Conservation (phyloP, 2,329 filamentous ascomycete species). For the Aspergillus quadricinctus region DNA sequence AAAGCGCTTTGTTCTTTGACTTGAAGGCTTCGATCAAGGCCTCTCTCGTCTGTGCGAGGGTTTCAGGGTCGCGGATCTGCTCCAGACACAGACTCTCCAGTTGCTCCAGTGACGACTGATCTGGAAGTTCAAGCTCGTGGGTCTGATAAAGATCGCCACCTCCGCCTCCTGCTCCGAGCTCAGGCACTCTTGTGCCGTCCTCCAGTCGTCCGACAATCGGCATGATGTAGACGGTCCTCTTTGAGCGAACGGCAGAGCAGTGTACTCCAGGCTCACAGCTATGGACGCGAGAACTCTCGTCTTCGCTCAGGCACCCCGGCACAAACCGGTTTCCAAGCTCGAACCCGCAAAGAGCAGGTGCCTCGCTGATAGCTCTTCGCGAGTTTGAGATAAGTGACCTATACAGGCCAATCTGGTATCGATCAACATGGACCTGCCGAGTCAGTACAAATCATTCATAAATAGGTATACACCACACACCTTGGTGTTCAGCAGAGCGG, state of each 20-base stretch:
- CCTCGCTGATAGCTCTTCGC: conserved; percentile 51
- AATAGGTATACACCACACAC: conserved; percentile 34
- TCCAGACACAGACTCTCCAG: conserved; percentile 51
- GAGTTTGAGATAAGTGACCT: conserved; percentile 51
- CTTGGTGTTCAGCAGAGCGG: conserved; percentile 62
- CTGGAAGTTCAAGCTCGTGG: conserved; percentile 60
- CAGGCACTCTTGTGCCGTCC: conserved; percentile 61
- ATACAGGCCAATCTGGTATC: conserved; percentile 74
- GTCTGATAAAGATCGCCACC: conserved; percentile 67
- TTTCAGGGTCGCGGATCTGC: conserved; percentile 28
- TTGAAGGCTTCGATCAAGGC: conserved; percentile 29
- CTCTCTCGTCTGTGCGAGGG: conserved; percentile 25
- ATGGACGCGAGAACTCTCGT: conserved; percentile 65
- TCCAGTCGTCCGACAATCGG: conserved; percentile 65
- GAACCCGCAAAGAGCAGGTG: conserved; percentile 67
- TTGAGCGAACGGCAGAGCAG: conserved; percentile 42
- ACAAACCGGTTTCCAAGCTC: conserved; percentile 67
- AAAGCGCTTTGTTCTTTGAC: conserved; percentile 31
- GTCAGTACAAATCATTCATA: neutral
- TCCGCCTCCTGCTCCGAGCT: conserved; percentile 75
- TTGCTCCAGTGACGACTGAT: conserved; percentile 45
- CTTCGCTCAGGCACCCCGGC: conserved; percentile 66
- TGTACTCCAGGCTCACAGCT: conserved; percentile 70
- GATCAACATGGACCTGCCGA: conserved; percentile 69
- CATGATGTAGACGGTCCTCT: conserved; percentile 65